These are phyloP conservation scores for Selaginella tamariscina DNA, from an alignment of 75 land plant species.

Conservation along the genomic window DNA sequence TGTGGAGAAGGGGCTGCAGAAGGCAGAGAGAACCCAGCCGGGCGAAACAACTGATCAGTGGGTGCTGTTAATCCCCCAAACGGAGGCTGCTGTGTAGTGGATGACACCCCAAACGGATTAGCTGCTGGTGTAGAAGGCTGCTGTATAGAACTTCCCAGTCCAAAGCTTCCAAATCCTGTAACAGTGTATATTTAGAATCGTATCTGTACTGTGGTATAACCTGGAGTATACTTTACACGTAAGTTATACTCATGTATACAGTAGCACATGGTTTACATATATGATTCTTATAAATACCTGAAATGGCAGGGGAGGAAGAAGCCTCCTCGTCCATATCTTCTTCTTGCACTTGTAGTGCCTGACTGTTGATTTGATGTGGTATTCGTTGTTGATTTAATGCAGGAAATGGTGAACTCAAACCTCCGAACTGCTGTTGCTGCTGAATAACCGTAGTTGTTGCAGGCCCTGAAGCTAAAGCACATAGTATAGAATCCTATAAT, in stretches of 20 bases:
- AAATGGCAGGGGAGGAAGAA: too few relatives aligned
- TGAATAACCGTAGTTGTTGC: too few relatives aligned
- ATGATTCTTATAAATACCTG: too few relatives aligned
- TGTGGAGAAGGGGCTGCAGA: slow-evolving; percentile 21
- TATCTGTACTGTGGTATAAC: slow-evolving; percentile 27
- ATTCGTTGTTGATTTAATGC: not conserved
- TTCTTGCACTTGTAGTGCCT: slow-evolving; percentile 26
- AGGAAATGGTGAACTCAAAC: too few relatives aligned
- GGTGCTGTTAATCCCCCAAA: slow-evolving; percentile 26
- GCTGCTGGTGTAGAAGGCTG: slow-evolving; percentile 29
- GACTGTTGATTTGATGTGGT: not conserved
- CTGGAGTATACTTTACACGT: too few relatives aligned
- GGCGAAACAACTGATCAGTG: slow-evolving; percentile 63
- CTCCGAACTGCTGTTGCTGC: too few relatives aligned
- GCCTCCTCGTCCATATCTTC: slow-evolving; percentile 99
- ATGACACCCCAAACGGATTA: slow-evolving; percentile 62
- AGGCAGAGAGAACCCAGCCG: slow-evolving; percentile 68
- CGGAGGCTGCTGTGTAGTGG: slow-evolving; percentile 23
- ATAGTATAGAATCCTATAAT: too few relatives aligned
- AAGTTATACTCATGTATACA: too few relatives aligned
- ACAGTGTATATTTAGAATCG: slow-evolving; percentile 26
- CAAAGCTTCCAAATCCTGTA: slow-evolving; percentile 25
- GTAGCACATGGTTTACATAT: too few relatives aligned
- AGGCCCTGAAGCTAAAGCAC: too few relatives aligned
- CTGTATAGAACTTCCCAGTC: slow-evolving; percentile 44